A percentile compares a stretch with the other conserved stretches of the same genome.
phyloP scores from a whole-genome alignment of 441 rosid genomes.

The Hypseocharis bilobata region DNA sequence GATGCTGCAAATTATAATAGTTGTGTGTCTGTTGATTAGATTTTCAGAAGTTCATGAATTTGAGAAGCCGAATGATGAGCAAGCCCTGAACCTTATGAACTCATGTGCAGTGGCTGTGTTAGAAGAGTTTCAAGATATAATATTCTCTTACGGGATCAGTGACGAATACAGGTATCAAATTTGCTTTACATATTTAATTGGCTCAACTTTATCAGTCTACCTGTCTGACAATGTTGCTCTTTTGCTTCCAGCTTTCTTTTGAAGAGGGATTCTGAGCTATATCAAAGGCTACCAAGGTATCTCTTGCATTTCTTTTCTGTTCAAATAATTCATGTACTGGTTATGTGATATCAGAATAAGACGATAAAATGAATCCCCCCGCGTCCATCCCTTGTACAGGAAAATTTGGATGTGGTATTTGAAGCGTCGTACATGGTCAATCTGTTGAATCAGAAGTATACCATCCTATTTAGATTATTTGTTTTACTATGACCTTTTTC shows the following conservation, averaged over 20 bases:
- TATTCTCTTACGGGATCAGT: slow-evolving; percentile 77
- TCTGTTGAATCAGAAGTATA: too few species aligned
- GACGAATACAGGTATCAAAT: slow-evolving; percentile 72
- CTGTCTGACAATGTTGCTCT: slow-evolving; percentile 15
- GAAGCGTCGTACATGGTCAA: neutral
- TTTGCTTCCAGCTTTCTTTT: slow-evolving; percentile 58
- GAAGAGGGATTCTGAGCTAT: slow-evolving; percentile 50
- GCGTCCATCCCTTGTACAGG: too few species aligned
- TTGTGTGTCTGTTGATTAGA: slow-evolving; percentile 43
- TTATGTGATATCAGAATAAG: neutral
- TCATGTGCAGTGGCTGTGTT: slow-evolving; percentile 68
- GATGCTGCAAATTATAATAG: slow-evolving; percentile 24
- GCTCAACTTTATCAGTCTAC: slow-evolving; percentile 10
- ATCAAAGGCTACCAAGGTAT: slow-evolving; percentile 62
- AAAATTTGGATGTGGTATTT: too few species aligned
- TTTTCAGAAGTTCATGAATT: slow-evolving; percentile 81
- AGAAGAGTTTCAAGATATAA: slow-evolving; percentile 54
- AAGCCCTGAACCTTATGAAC: slow-evolving; percentile 90
- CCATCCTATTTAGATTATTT: too few species aligned
- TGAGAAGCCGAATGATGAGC: slow-evolving; percentile 79
- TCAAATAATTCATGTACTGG: neutral
- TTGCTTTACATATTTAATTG: slow-evolving; percentile 13
- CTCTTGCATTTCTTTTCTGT: neutral
- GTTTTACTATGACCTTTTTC: too few species aligned
- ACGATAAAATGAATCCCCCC: neutral